phyloP scores from a whole-genome alignment of 305 asterid species.

The Fraxinus latifolia region DNA sequence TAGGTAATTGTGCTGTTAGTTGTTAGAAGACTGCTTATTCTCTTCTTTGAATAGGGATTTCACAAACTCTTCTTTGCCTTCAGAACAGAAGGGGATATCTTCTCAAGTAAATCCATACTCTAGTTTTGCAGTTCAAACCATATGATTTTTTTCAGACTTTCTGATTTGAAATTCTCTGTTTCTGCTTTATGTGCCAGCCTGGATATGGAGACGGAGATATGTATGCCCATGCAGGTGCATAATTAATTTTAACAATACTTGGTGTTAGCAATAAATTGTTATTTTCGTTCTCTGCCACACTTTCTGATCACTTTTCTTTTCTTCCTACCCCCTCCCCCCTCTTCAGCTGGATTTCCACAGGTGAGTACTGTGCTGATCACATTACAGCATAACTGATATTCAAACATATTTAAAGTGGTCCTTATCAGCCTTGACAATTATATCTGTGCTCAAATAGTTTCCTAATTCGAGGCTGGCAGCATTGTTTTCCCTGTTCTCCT shows the following conservation, averaged over 20 bases:
- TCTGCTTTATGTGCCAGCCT: constrained; percentile 44
- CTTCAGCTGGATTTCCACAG: constrained; percentile 89
- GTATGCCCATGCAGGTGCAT: constrained; percentile 61
- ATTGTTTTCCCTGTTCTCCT: constrained; percentile 11
- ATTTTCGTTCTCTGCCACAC: constrained; percentile 9
- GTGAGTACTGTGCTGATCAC: constrained; percentile 42
- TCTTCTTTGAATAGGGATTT: constrained; percentile 64
- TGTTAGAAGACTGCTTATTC: constrained; percentile 21
- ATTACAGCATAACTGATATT: constrained; percentile 18
- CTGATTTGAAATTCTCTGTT: constrained; percentile 24
- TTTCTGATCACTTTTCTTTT: constrained; percentile 34
- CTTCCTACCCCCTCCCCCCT: not conserved
- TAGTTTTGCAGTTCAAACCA: constrained; percentile 11
- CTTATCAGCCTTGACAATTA: constrained; percentile 21
- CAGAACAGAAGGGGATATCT: constrained; percentile 91
- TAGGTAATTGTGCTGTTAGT: constrained; percentile 24
- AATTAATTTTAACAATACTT: constrained; percentile 14
- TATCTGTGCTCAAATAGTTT: constrained; percentile 14
- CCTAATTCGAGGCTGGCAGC: constrained; percentile 16
- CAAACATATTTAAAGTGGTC: not conserved
- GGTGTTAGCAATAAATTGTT: not conserved
- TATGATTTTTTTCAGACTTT: constrained; percentile 26
- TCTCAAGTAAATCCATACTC: constrained; percentile 61
- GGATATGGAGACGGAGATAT: constrained; percentile 81
- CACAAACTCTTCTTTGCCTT: constrained; percentile 87